Evolutionary conservation across 2,329 filamentous ascomycete genomes (phyloP).

Genomic region (Myotisia sp.): DNA sequence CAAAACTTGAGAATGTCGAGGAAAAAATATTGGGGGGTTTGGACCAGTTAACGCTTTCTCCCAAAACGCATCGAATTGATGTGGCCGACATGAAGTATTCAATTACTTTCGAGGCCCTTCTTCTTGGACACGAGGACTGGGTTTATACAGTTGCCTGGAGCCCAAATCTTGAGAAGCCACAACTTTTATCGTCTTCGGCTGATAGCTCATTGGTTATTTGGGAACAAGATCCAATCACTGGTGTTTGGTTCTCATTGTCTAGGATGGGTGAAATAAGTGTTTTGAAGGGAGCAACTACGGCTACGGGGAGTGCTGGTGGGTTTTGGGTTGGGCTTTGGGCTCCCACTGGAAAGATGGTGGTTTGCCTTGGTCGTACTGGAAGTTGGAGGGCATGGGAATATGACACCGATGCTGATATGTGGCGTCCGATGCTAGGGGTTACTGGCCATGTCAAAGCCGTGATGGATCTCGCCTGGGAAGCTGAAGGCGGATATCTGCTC

Average conservation of each 20-base stretch:
- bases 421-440: constrained; percentile 63
- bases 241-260: constrained; percentile 78
- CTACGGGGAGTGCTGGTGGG: constrained; percentile 86
- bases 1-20: constrained; percentile 16
- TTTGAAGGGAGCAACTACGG: constrained; percentile 90
- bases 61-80: constrained; percentile 71
- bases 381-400: constrained; percentile 82
- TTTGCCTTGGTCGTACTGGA: constrained; percentile 76
- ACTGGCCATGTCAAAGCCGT: constrained; percentile 74
- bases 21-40: constrained; percentile 25
- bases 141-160: constrained; percentile 81
- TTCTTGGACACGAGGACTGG: constrained; percentile 96
- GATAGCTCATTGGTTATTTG: constrained; percentile 92
- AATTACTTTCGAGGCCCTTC: constrained; percentile 80
- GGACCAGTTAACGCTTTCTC: constrained; percentile 58
- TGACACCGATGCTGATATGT: constrained; percentile 46
- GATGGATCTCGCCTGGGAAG: constrained; percentile 71
- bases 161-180: constrained; percentile 41
- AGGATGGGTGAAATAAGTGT: constrained; percentile 85
- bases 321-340: constrained; percentile 96
- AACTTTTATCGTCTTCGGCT: constrained; percentile 77
- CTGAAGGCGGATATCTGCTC: constrained; percentile 66
- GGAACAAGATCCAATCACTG: constrained; percentile 69
- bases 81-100: constrained; percentile 51
- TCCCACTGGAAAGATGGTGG: constrained; percentile 57